phyloP scores from a whole-genome alignment of 768 basidiomycete species.

The Psilocybe tampanensis region DNA sequence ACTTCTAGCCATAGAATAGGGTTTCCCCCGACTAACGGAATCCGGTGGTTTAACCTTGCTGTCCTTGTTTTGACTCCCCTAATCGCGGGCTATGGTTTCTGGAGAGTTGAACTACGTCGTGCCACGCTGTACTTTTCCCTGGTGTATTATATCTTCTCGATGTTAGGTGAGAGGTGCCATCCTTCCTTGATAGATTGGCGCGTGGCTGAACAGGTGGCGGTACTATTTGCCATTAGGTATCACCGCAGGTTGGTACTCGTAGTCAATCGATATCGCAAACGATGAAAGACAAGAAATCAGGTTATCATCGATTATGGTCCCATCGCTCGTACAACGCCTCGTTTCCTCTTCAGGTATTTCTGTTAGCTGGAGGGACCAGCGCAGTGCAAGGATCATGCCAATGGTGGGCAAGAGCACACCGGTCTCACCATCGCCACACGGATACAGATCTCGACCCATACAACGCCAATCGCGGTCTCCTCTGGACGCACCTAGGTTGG shows the following conservation, averaged over 20 bases:
- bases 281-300: conserved; percentile 30
- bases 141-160: conserved; percentile 84
- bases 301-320: conserved; percentile 86
- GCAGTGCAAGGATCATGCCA: conserved; percentile 86
- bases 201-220: conserved; percentile 14
- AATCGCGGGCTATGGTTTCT: conserved; percentile 69
- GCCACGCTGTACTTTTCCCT: conserved; percentile 64
- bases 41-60: conserved; percentile 79
- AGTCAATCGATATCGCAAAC: neutral
- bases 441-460: conserved; percentile 89
- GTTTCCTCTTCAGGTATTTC: conserved; percentile 66
- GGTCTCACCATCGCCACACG: conserved; percentile 82
- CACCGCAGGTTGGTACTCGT: conserved; percentile 42
- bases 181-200: conserved; percentile 8
- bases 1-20: conserved; percentile 17
- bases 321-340: conserved; percentile 83
- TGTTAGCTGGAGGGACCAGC: conserved; percentile 76
- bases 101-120: conserved; percentile 42
- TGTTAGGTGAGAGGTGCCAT: conserved; percentile 59
- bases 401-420: conserved; percentile 87
- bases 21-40: conserved; percentile 53
- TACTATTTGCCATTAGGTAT: conserved; percentile 37
- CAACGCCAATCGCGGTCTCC: conserved; percentile 73
- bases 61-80: conserved; percentile 73
- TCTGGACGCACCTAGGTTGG: conserved; percentile 87